Conservation (phyloP, 2,329 filamentous ascomycete genomes). For the Aureobasidium sp. region DNA sequence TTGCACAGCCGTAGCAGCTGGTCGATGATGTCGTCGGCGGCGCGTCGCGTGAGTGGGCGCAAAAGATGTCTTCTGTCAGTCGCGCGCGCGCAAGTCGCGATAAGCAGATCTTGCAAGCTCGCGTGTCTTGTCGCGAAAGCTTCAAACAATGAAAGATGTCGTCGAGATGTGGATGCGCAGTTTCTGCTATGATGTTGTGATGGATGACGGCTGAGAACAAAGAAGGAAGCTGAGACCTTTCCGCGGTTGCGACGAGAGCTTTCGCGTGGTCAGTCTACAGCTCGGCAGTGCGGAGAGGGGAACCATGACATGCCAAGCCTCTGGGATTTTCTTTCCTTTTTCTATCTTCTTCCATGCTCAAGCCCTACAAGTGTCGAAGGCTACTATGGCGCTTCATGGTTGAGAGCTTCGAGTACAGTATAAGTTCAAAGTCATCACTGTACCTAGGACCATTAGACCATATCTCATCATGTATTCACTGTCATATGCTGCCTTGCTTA, state of each 20-base stretch:
- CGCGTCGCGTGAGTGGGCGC: constrained; percentile 9
- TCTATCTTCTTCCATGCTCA: neutral
- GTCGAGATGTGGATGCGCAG: neutral
- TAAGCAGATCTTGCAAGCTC: neutral
- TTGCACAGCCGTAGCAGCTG: neutral
- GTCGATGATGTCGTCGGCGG: neutral
- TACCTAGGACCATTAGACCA: neutral
- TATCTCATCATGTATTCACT: no score
- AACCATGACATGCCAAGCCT: neutral
- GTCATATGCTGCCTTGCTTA: no score
- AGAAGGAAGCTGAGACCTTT: constrained; percentile 2
- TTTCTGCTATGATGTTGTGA: neutral
- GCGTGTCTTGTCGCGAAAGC: neutral
- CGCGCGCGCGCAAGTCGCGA: neutral
- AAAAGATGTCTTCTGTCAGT: neutral
- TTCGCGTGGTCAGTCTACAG: constrained; percentile 1
- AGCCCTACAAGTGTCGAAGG: neutral
- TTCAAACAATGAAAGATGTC: neutral
- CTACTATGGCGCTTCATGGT: neutral
- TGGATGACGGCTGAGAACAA: neutral
- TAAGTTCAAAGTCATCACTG: neutral
- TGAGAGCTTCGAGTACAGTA: neutral
- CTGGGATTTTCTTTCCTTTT: neutral
- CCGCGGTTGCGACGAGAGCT: neutral
- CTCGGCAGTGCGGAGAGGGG: constrained; percentile 3